A percentile compares a stretch with the other conserved stretches of the same genome.
Conservation (phyloP, 305 asterid species). For the Fraxinus ornus region DNA sequence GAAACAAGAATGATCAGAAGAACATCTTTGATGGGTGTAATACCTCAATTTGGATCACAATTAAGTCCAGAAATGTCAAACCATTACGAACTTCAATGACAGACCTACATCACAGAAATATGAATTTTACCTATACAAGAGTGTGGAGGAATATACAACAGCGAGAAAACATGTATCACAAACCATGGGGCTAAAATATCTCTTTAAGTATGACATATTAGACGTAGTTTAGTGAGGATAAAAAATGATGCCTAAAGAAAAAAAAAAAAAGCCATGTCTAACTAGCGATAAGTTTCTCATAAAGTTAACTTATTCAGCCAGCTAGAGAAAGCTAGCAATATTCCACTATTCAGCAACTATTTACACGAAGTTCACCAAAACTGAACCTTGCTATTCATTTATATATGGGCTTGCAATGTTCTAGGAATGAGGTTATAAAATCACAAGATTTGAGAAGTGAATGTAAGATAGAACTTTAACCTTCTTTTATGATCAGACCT, state of each 20-base stretch:
- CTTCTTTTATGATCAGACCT: background rate
- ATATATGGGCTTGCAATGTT: background rate
- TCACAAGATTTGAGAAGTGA: background rate
- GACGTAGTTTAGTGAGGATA: conserved; percentile 10
- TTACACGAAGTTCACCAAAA: background rate
- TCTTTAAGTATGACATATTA: background rate
- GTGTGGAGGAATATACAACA: background rate
- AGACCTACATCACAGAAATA: conserved; percentile 49
- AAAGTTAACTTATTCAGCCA: background rate
- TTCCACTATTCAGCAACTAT: background rate
- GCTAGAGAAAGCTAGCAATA: background rate
- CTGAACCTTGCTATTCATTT: background rate
- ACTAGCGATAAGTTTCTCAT: background rate
- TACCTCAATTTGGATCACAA: conserved; percentile 97
- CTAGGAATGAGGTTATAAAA: background rate
- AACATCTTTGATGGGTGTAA: background rate
- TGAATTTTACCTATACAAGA: background rate
- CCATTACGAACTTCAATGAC: conserved; percentile 97
- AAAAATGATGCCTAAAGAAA: background rate
- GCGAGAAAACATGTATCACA: background rate
- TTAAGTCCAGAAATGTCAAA: conserved; percentile 94
- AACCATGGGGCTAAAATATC: background rate
- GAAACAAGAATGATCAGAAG: conserved; percentile 6
- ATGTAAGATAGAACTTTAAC: background rate
- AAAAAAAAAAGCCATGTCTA: background rate